Percentiles rank a stretch among this genome's conserved stretches.
Conservation (phyloP, 306 rosid species). For the Pyrus communis region DNA sequence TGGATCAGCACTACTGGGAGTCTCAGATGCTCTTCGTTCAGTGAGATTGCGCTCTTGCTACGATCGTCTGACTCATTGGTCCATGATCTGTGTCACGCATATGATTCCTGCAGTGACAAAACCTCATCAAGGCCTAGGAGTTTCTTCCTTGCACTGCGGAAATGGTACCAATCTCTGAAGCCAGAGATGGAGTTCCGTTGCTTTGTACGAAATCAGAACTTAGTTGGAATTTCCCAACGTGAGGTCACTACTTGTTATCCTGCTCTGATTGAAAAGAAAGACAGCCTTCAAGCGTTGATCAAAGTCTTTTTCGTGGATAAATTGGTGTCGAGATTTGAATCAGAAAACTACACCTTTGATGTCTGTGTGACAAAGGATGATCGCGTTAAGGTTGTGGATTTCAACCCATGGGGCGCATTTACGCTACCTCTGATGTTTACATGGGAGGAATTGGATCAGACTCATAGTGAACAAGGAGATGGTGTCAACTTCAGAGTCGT, state of each 20-base stretch:
- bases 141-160: constrained; percentile 65
- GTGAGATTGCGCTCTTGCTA: constrained; percentile 66
- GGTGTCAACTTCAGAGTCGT: constrained; percentile 53
- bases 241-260: constrained; percentile 81
- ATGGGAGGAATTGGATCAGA: constrained; percentile 65
- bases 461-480: constrained; percentile 14
- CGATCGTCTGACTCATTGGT: constrained; percentile 68
- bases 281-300: constrained; percentile 21
- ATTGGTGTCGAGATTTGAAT: constrained; percentile 42
- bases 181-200: constrained; percentile 83
- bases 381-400: constrained; percentile 62
- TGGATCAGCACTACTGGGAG: constrained; percentile 62
- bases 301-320: constrained; percentile 32
- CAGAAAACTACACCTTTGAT: constrained; percentile 61
- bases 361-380: constrained; percentile 46
- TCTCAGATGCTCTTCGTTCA: constrained; percentile 52
- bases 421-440: constrained; percentile 64
- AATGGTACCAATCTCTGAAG: constrained; percentile 61
- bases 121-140: constrained; percentile 40
- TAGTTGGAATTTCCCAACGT: constrained; percentile 63
- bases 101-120: constrained; percentile 62
- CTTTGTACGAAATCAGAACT: constrained; percentile 37
- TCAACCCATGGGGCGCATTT: constrained; percentile 73
- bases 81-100: constrained; percentile 76
- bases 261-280: constrained; percentile 35